Conservation (phyloP, 2,329 filamentous ascomycete genomes). For the Furcasterigmium furcatum region DNA sequence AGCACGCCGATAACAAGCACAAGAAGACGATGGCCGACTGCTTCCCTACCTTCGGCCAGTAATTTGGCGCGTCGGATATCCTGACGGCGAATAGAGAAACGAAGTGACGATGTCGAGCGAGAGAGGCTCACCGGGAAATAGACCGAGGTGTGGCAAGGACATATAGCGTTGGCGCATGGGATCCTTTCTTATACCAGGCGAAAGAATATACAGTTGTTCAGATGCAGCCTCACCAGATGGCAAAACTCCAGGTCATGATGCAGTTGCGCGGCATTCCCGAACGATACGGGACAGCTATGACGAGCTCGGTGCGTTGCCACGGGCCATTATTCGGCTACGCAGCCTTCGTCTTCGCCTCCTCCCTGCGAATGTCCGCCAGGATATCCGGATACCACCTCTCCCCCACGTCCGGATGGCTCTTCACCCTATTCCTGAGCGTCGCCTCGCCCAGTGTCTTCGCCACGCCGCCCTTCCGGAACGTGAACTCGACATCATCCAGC, state of each 20-base stretch:
- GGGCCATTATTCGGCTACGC: no score
- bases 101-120: background rate
- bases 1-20: constrained; percentile 76
- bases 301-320: no score
- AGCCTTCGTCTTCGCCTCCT: constrained; percentile 42
- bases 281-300: no score
- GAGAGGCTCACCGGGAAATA: background rate
- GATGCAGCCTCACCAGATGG: no score
- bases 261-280: no score
- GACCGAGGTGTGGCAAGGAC: background rate
- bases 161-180: constrained; percentile 6
- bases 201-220: background rate
- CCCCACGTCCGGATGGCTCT: constrained; percentile 84
- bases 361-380: constrained; percentile 52
- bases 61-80: background rate
- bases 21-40: constrained; percentile 68
- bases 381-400: constrained; percentile 75
- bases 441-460: constrained; percentile 74
- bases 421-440: constrained; percentile 78
- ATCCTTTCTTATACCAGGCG: constrained; percentile 1
- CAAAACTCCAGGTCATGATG: no score
- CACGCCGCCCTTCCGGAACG: constrained; percentile 68
- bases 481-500: constrained; percentile 80
- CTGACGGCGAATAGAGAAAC: background rate
- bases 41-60: constrained; percentile 53